phyloP scores from a whole-genome alignment of 1,139 yeast genomes.

The Suhomyces panamericanus region DNA sequence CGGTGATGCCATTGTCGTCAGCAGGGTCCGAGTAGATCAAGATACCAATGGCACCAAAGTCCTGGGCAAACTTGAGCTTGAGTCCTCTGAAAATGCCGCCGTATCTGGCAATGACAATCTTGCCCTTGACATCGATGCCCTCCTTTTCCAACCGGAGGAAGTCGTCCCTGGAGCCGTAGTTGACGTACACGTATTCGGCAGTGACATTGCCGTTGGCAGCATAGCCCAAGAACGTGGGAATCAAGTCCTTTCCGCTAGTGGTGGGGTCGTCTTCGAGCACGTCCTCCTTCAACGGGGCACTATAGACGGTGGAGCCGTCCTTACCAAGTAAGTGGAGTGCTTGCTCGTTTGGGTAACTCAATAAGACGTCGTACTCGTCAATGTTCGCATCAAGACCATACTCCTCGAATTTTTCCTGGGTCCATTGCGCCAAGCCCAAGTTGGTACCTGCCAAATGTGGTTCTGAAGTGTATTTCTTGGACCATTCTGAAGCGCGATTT shows the following conservation, averaged over 20 bases:
- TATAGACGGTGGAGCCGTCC: slow-evolving; percentile 41
- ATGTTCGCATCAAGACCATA: slow-evolving; percentile 52
- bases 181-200: slow-evolving; percentile 44
- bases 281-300: slow-evolving; percentile 73
- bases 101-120: slow-evolving; percentile 44
- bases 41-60: slow-evolving; percentile 47
- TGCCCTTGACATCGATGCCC: slow-evolving; percentile 42
- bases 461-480: slow-evolving; percentile 34
- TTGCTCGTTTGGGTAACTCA: slow-evolving; percentile 52
- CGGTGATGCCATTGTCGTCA: slow-evolving; percentile 44
- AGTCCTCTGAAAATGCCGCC: slow-evolving; percentile 46
- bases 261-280: slow-evolving; percentile 69
- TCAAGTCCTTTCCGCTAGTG: slow-evolving; percentile 46
- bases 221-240: slow-evolving; percentile 49
- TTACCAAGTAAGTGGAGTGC: slow-evolving; percentile 41
- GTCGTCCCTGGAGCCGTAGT: slow-evolving; percentile 42
- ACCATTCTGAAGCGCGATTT: slow-evolving; percentile 36
- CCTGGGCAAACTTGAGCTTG: slow-evolving; percentile 51
- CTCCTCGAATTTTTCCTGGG: slow-evolving; percentile 36
- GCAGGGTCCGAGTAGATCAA: slow-evolving; percentile 48
- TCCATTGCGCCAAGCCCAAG: slow-evolving; percentile 40
- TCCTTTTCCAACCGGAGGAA: slow-evolving; percentile 32
- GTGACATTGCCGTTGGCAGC: slow-evolving; percentile 52
- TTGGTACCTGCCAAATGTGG: slow-evolving; percentile 45
- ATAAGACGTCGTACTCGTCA: slow-evolving; percentile 60